Conservation (phyloP, 441 rosid genomes). For the Melastoma candidum region DNA sequence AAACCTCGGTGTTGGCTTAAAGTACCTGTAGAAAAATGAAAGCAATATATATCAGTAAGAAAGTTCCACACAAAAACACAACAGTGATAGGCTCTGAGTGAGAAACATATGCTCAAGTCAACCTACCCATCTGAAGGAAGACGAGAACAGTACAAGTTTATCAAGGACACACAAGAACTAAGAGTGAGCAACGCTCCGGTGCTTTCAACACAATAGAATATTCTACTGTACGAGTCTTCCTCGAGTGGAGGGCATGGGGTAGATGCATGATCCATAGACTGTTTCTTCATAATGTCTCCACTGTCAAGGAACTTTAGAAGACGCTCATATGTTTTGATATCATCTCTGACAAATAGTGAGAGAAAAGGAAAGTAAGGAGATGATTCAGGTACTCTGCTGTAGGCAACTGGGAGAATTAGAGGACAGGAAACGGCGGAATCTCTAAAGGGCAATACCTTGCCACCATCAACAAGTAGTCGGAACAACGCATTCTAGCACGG, state of each 20-base stretch:
- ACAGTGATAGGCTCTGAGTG: background rate
- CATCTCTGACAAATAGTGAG: background rate
- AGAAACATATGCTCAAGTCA: background rate
- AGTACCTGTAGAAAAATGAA: slow-evolving; percentile 39
- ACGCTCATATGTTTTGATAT: slow-evolving; percentile 28
- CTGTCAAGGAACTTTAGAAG: slow-evolving; percentile 49
- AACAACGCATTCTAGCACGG: slow-evolving; percentile 84
- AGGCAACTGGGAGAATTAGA: no score
- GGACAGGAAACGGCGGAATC: no score
- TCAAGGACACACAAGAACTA: slow-evolving; percentile 51
- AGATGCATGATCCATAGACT: slow-evolving; percentile 49
- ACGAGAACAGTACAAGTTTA: slow-evolving; percentile 71
- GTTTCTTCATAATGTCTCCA: slow-evolving; percentile 69
- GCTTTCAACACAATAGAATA: slow-evolving; percentile 38
- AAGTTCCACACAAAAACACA: slow-evolving; percentile 1
- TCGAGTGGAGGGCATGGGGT: slow-evolving; percentile 47
- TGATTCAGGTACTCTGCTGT: background rate
- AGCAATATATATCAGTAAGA: slow-evolving; percentile 6
- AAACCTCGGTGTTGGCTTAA: slow-evolving; percentile 68
- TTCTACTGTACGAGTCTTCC: slow-evolving; percentile 23
- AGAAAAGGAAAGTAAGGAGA: background rate
- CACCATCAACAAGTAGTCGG: slow-evolving; percentile 78
- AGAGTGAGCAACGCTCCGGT: slow-evolving; percentile 58
- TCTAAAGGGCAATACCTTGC: slow-evolving; percentile 25
- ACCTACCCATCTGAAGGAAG: slow-evolving; percentile 90